Conservation (phyloP, 2,329 filamentous ascomycete genomes). For the Fusarium buharicum region DNA sequence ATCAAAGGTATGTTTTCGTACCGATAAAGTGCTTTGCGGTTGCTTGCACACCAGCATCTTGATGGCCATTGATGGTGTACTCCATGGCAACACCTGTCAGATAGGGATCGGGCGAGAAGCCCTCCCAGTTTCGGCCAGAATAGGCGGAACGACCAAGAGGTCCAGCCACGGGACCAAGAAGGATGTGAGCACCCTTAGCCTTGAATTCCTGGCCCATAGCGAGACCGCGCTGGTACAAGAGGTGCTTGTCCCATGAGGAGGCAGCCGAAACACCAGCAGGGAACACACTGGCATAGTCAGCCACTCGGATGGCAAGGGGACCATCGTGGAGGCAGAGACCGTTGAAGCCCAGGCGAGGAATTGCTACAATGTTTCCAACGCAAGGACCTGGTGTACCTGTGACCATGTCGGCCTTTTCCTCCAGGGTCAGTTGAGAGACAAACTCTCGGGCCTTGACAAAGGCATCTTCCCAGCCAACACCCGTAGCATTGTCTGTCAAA, state of each 20-base stretch:
- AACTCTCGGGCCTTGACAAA: slow-evolving; percentile 51
- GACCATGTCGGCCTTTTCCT: slow-evolving; percentile 50
- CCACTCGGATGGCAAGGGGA: slow-evolving; percentile 46
- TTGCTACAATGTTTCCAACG: slow-evolving; percentile 52
- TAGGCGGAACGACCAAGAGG: slow-evolving; percentile 57
- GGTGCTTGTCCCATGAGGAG: slow-evolving; percentile 72
- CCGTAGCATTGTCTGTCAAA: slow-evolving; percentile 50
- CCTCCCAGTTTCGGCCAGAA: slow-evolving; percentile 73
- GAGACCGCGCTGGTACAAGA: slow-evolving; percentile 71
- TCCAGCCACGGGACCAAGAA: slow-evolving; percentile 58
- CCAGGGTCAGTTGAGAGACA: slow-evolving; percentile 44
- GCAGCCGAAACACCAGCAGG: slow-evolving; percentile 70
- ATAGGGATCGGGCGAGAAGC: slow-evolving; percentile 72
- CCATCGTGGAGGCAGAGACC: slow-evolving; percentile 56
- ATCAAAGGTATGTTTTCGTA: neutral
- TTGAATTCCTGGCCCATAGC: slow-evolving; percentile 69
- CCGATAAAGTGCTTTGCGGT: slow-evolving; percentile 54
- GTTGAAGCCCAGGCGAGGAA: slow-evolving; percentile 55
- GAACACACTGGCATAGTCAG: slow-evolving; percentile 59
- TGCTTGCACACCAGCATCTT: slow-evolving; percentile 53
- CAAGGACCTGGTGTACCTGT: slow-evolving; percentile 50
- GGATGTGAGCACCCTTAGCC: slow-evolving; percentile 77
- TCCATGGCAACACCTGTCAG: slow-evolving; percentile 67
- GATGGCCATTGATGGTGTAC: slow-evolving; percentile 49
- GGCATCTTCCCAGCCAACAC: slow-evolving; percentile 52